Conservation (phyloP, 2,329 filamentous ascomycete species). For the Sclerotinia trifoliorum region DNA sequence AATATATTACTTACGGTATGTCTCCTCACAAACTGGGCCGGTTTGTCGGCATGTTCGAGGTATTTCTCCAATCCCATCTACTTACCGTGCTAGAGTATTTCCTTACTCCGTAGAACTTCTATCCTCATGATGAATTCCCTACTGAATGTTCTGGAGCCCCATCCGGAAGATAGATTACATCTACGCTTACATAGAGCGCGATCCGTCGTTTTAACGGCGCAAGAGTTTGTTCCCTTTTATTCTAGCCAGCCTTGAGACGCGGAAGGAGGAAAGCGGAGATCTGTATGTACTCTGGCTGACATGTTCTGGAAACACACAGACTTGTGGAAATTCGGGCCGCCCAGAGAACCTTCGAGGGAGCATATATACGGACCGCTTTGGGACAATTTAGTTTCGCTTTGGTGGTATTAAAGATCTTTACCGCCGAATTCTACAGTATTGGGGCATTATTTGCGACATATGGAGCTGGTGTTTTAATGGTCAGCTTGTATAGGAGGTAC, state of each 20-base stretch:
- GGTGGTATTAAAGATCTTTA: constrained; percentile 95
- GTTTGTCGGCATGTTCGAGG: constrained; percentile 34
- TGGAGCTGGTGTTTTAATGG: constrained; percentile 77
- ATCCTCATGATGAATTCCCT: constrained; percentile 21
- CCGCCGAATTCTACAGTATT: constrained; percentile 91
- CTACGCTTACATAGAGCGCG: constrained; percentile 80
- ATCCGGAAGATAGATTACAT: constrained; percentile 71
- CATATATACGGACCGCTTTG: constrained; percentile 91
- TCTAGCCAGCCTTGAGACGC: background rate
- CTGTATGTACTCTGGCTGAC: background rate
- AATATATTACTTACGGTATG: constrained; percentile 10
- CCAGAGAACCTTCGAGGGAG: constrained; percentile 94
- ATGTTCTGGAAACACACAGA: constrained; percentile 31
- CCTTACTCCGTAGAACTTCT: constrained; percentile 4
- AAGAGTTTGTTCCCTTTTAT: constrained; percentile 51
- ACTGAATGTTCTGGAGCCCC: constrained; percentile 47
- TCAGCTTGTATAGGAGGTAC: constrained; percentile 80
- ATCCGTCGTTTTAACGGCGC: constrained; percentile 75
- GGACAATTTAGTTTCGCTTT: constrained; percentile 94
- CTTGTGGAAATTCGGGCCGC: constrained; percentile 93
- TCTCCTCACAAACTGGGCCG: constrained; percentile 18
- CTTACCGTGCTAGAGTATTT: constrained; percentile 12
- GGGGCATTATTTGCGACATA: constrained; percentile 95
- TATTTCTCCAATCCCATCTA: constrained; percentile 22
- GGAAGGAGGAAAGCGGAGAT: background rate